Base-by-base conservation (phyloP, 768 basidiomycete genomes). In the Lyophyllum decastes region DNA sequence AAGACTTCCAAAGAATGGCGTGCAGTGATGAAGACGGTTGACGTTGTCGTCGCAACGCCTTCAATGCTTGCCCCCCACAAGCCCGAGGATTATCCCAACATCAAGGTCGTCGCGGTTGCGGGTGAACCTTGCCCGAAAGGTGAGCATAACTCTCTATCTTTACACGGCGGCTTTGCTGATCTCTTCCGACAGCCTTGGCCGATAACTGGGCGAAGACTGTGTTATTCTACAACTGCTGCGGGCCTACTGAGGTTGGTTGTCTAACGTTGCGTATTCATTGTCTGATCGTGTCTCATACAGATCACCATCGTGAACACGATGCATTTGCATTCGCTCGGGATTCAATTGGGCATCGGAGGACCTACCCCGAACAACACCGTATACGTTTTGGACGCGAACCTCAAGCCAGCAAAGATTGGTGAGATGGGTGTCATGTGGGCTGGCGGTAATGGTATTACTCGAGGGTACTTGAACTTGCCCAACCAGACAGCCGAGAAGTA, bases 401-500 rank as follows among this genome's bases (percentile, higher is more conserved):
- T 70, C 54, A 58, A 69, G 44, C 74, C 75, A 3, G 56, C 75
- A 2, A 69, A 74, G 40, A 75, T 77, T 38, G 76, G 76, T 21
- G 64, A 69, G 16, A 63, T 68, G 52, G 76, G 76, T 49, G 52
- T 75, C 48, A 84, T 85, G 81, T 85, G 83, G 83, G 84, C 79
- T 41, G 84, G 83, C 48, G 85, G 85, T 41, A 73, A 70, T 22
- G 81, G 84, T 19, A 78, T 85, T 34, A 78, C 79, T 12, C 72
- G 76, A 53, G 83, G 83, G 5, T 86, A 86, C 60, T 64, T 83
- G 52, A 83, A 82, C 61, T 70, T 82, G n/a, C 79, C 82, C 0
- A 79, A 80, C 21, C 81, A 80, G 65, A 83, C 80, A 14, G 68
- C 70, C 43, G 81, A 84, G 65, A 68, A 80, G 34, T 85, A 83